phyloP scores from a whole-genome alignment of 768 basidiomycete genomes.

The Sarcodon aspratus region DNA sequence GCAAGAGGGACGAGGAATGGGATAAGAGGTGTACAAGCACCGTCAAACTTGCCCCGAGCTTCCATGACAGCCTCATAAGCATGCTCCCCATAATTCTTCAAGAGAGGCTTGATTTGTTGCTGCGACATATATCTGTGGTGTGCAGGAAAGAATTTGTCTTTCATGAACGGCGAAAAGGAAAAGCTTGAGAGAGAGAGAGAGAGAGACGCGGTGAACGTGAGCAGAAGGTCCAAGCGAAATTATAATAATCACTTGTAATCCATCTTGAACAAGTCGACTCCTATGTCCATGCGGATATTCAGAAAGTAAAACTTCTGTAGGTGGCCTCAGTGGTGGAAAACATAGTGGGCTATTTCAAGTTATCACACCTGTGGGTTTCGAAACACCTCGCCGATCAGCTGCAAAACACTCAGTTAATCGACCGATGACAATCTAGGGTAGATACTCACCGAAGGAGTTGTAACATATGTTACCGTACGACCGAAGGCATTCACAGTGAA shows the following conservation, averaged over 20 bases:
- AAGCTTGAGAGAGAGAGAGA: background rate
- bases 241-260: background rate
- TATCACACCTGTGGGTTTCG: background rate
- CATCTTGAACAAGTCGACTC: background rate
- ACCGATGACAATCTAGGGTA: background rate
- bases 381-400: background rate
- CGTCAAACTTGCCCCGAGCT: background rate
- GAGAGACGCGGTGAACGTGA: background rate
- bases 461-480: background rate
- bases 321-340: background rate
- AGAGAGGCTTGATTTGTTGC: constrained; percentile 3
- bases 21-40: background rate
- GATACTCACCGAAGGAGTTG: background rate
- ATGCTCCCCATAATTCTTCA: constrained; percentile 3
- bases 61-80: background rate
- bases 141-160: constrained; percentile 4
- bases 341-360: background rate
- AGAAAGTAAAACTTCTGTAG: background rate
- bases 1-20: background rate
- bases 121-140: constrained; percentile 8
- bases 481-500: constrained; percentile 4
- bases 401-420: background rate
- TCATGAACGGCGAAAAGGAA: constrained; percentile 1
- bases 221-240: background rate
- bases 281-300: background rate